phyloP scores from a whole-genome alignment of 2,329 filamentous ascomycete genomes.

The Aureobasidium sp. region DNA sequence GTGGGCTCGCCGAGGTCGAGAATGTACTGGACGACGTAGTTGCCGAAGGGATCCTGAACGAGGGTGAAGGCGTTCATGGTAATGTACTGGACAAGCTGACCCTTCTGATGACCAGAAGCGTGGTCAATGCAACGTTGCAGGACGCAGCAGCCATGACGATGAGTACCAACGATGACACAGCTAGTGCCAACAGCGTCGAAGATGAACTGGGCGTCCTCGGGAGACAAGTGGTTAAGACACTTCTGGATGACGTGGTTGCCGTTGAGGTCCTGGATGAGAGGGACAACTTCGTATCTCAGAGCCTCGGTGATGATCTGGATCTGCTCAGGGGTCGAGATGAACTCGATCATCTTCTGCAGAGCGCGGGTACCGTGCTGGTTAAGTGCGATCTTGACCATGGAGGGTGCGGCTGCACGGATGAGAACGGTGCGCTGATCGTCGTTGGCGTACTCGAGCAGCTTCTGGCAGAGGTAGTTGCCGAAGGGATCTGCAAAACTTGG shows the following conservation, averaged over 20 bases:
- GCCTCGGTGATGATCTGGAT: constrained; percentile 81
- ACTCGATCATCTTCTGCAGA: constrained; percentile 99
- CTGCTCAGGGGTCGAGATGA: constrained; percentile 77
- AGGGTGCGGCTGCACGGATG: constrained; percentile 78
- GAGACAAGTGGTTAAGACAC: constrained; percentile 86
- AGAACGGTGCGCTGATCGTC: constrained; percentile 90
- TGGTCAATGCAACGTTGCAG: constrained; percentile 98
- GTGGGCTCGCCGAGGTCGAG: constrained; percentile 78
- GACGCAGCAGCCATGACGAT: constrained; percentile 96
- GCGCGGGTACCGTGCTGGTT: constrained; percentile 97
- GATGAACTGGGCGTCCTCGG: constrained; percentile 86
- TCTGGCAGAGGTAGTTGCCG: constrained; percentile 98
- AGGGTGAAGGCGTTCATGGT: constrained; percentile 77
- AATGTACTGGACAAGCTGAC: constrained; percentile 76
- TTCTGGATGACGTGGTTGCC: constrained; percentile 99
- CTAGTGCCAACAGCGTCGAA: constrained; percentile 85
- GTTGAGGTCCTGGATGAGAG: constrained; percentile 93
- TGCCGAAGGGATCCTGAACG: constrained; percentile 94
- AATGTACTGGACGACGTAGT: constrained; percentile 98
- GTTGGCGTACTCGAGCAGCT: constrained; percentile 89
- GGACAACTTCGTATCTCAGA: constrained; percentile 74
- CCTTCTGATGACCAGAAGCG: constrained; percentile 81
- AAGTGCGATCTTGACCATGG: constrained; percentile 86
- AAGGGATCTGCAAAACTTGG: constrained; percentile 61
- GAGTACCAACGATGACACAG: constrained; percentile 86